These are phyloP conservation scores for Botrytis fragariae DNA, from an alignment of 2,329 filamentous ascomycete genomes.

Conservation along the genomic window DNA sequence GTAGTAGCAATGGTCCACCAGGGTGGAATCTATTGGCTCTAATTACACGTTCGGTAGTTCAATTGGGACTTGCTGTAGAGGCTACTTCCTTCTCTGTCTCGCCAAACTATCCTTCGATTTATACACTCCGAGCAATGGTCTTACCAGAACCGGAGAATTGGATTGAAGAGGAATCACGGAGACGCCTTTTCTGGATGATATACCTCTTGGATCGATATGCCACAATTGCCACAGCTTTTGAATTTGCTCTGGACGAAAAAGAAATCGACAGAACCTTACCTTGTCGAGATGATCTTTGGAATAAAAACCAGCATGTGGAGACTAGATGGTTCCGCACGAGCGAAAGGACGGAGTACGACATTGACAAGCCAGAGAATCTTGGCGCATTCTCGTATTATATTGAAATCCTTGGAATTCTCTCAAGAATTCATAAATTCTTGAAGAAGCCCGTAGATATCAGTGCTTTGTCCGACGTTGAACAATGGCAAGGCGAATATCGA, in stretches of 20 bases:
- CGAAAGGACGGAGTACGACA: slow-evolving; percentile 55
- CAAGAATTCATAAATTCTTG: slow-evolving; percentile 82
- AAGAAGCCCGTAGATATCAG: slow-evolving; percentile 89
- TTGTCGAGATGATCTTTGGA: slow-evolving; percentile 83
- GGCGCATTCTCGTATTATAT: slow-evolving; percentile 89
- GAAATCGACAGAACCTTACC: slow-evolving; percentile 86
- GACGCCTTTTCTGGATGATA: slow-evolving; percentile 90
- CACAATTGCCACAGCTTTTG: slow-evolving; percentile 86
- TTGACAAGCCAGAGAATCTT: slow-evolving; percentile 73
- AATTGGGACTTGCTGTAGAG: slow-evolving; percentile 82
- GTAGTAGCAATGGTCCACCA: slow-evolving; percentile 83
- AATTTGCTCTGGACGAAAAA: slow-evolving; percentile 84
- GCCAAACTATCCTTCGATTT: slow-evolving; percentile 80
- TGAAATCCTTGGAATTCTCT: slow-evolving; percentile 83
- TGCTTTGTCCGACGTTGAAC: slow-evolving; percentile 77
- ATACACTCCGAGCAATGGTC: slow-evolving; percentile 81
- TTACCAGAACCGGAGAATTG: slow-evolving; percentile 80
- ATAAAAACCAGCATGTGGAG: slow-evolving; percentile 78
- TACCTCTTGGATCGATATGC: slow-evolving; percentile 88
- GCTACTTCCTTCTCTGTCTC: slow-evolving; percentile 75
- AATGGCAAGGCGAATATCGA: slow-evolving; percentile 85
- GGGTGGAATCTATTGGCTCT: slow-evolving; percentile 90
- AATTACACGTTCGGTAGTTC: slow-evolving; percentile 84
- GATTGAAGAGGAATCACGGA: slow-evolving; percentile 82
- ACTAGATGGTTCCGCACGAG: slow-evolving; percentile 74